phyloP scores from a whole-genome alignment of 1,284 basidiomycete species.

The Leccinum subspadiceum region DNA sequence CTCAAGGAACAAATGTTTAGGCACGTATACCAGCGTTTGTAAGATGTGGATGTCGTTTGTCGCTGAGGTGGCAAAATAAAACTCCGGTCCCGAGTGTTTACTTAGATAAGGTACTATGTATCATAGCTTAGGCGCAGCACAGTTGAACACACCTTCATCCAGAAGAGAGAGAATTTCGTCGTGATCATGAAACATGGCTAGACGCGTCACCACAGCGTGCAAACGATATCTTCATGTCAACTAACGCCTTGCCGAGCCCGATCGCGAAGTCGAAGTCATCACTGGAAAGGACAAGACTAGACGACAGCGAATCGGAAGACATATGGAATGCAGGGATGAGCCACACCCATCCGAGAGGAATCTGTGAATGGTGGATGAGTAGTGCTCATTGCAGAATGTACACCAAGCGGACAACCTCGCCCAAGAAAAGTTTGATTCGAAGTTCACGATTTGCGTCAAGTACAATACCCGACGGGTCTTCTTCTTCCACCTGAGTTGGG shows the following conservation, averaged over 20 bases:
- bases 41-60: not conserved
- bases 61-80: not conserved
- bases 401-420: slow-evolving; percentile 45
- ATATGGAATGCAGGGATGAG: slow-evolving; percentile 82
- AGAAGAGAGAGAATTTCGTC: not conserved
- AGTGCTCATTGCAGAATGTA: not conserved
- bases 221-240: slow-evolving; percentile 62
- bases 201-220: slow-evolving; percentile 33
- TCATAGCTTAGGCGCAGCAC: not conserved
- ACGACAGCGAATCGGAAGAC: slow-evolving; percentile 27
- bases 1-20: not conserved
- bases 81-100: not conserved
- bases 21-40: not conserved
- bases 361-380: slow-evolving; percentile 35
- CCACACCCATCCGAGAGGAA: slow-evolving; percentile 83
- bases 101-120: not conserved
- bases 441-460: slow-evolving; percentile 72
- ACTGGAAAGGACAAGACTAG: slow-evolving; percentile 41
- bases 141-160: not conserved
- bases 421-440: slow-evolving; percentile 76
- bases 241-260: slow-evolving; percentile 62
- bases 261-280: slow-evolving; percentile 77
- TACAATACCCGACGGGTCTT: slow-evolving; percentile 44
- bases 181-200: slow-evolving; percentile 1
- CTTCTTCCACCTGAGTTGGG: not conserved